Percentiles rank a stretch among this genome's conserved stretches.
Conservation (phyloP, 1,284 basidiomycete species). For the Schizophyllum amplum region DNA sequence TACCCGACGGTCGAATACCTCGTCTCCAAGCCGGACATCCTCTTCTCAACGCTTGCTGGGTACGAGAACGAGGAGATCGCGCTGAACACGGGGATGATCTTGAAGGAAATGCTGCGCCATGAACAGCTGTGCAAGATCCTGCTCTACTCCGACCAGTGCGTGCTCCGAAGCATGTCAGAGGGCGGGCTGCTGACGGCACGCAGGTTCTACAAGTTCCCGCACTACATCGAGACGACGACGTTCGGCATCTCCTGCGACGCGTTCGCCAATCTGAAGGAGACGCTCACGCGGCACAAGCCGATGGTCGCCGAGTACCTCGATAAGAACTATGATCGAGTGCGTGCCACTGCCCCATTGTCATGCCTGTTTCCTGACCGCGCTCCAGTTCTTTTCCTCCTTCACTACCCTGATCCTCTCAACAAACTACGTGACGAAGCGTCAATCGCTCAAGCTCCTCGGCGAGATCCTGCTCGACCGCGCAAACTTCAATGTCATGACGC, state of each 20-base stretch:
- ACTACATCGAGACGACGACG: constrained; percentile 96
- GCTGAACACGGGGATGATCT: constrained; percentile 96
- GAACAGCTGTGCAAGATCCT: constrained; percentile 88
- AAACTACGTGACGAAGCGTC: constrained; percentile 99
- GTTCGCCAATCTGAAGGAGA: constrained; percentile 95
- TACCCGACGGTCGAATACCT: constrained; percentile 96
- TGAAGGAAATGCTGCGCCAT: constrained; percentile 95
- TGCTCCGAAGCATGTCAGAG: constrained; percentile 12
- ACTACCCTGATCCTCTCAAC: constrained; percentile 85
- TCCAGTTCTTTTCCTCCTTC: constrained; percentile 91
- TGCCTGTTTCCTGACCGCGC: constrained; percentile 2
- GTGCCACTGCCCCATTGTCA: constrained; percentile 19
- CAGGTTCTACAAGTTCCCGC: constrained; percentile 95
- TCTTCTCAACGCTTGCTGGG: constrained; percentile 83
- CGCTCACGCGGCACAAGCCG: constrained; percentile 89
- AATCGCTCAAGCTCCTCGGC: constrained; percentile 95
- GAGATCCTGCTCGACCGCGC: constrained; percentile 96
- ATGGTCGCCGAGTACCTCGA: constrained; percentile 97
- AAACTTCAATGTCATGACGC: constrained; percentile 98
- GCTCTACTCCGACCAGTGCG: constrained; percentile 88
- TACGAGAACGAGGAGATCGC: constrained; percentile 95
- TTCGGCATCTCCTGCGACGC: constrained; percentile 99
- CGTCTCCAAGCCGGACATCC: constrained; percentile 74
- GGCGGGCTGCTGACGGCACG: background rate
- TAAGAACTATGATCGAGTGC: constrained; percentile 89